These are phyloP conservation scores for Podila horticola DNA, from an alignment of 192 early-diverging fungal species.

Conservation along the genomic window DNA sequence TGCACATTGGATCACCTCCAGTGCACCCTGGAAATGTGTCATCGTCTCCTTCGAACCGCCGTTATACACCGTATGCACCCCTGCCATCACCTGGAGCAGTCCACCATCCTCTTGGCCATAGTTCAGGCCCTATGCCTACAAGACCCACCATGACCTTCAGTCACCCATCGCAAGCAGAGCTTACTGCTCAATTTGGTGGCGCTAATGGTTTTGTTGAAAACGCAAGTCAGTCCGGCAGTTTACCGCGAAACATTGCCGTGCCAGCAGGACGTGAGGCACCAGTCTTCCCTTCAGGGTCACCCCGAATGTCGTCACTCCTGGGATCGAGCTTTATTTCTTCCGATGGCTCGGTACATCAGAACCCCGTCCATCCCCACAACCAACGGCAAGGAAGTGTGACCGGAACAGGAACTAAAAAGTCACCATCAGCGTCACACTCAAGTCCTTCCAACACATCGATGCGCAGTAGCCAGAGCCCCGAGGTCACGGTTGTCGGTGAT, in stretches of 20 bases:
- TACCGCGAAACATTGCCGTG: conserved; percentile 19
- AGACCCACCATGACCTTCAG: conserved; percentile 3
- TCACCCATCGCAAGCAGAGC: conserved; percentile 14
- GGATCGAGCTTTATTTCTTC: conserved; percentile 41
- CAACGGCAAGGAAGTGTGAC: conserved; percentile 8
- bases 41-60: conserved; percentile 32
- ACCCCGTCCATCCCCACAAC: conserved; percentile 21
- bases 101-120: conserved; percentile 6
- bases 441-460: conserved; percentile 28
- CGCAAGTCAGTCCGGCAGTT: neutral
- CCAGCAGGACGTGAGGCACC: conserved; percentile 6
- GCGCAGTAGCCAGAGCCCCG: conserved; percentile 26
- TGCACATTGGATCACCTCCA: conserved; percentile 54
- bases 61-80: conserved; percentile 38
- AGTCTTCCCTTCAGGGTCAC: conserved; percentile 12
- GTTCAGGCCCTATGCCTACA: neutral
- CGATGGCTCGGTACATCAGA: conserved; percentile 28
- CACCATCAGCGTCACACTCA: conserved; percentile 20
- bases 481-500: neutral
- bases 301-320: conserved; percentile 39
- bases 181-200: conserved; percentile 3
- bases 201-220: neutral
- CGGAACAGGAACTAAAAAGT: neutral
- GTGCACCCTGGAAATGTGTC: conserved; percentile 24
- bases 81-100: conserved; percentile 20